Evolutionary conservation across 139 green algal species (phyloP), one percentile per base, ranked within the genome.

Genomic region (Chlamydomonas sp.): DNA sequence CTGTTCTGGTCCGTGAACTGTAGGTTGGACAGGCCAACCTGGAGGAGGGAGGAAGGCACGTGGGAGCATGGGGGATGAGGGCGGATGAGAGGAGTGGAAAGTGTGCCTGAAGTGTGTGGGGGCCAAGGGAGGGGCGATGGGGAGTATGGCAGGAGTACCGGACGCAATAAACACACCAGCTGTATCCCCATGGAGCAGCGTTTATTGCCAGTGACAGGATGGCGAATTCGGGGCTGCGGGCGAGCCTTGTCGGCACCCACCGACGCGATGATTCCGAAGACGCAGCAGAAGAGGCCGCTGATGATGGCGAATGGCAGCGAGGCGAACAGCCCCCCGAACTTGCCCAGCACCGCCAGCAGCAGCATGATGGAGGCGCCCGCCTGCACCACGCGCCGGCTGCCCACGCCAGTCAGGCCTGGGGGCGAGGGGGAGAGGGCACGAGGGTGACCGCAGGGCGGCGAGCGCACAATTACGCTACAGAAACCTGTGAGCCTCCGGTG

Each of bases 281-380:
- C 95, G 78, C 95, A 92, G 79, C 88, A 93, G 89, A 97, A 97
- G 12, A 97, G 75, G 9, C 94, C 94, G 5, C 78, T 83, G 31
- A 96, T 86, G 77, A 97, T 94, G 15, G 93, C 88, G 10, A 73
- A 69, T 0, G 94, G 94, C 78, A 97, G 91, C 2, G 92, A 95
- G 2, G 94, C 94, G 88, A 96, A 96, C 74, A 97, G 86, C 0
- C 88, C 94, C 17, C 94, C 94, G 90, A 97, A 95, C 85, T 97
- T 97, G 90, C 94, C 93, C 1, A 97, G 90, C 15, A 96, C 63
- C 0, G 80, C 88, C 60, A 96, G 71, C 15, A 96, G 1, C 63
- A 97, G 91, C 81, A 94, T 93, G 68, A 95, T 89, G 63, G 18
- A 59, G 0, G 93, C 92, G 1, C 92, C 94, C 0, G 91, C 62